These are phyloP conservation scores for Alternaria sp. DNA, from an alignment of 2,329 filamentous ascomycete genomes.

Conservation along the genomic window DNA sequence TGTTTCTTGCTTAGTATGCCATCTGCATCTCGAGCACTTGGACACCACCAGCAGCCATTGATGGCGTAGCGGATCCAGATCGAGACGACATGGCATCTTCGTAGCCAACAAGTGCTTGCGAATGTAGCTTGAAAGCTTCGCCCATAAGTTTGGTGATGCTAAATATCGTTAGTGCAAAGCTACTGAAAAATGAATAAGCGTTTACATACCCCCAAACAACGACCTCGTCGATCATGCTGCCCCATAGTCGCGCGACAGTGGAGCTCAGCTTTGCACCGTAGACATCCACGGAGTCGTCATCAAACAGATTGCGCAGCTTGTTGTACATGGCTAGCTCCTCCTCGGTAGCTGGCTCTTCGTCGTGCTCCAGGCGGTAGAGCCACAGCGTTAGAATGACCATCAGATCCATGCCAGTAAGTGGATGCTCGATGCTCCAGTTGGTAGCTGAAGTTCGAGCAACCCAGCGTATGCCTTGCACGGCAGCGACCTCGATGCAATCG, in stretches of 20 bases:
- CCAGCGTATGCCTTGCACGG: slow-evolving; percentile 93
- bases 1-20: slow-evolving; percentile 43
- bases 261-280: slow-evolving; percentile 88
- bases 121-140: slow-evolving; percentile 96
- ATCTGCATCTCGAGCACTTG: slow-evolving; percentile 53
- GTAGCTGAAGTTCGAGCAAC: slow-evolving; percentile 96
- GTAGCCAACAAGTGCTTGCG: slow-evolving; percentile 92
- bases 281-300: slow-evolving; percentile 84
- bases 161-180: slow-evolving; percentile 53
- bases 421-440: slow-evolving; percentile 99
- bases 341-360: slow-evolving; percentile 86
- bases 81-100: slow-evolving; percentile 74
- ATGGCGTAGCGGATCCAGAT: slow-evolving; percentile 51
- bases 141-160: slow-evolving; percentile 96
- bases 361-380: slow-evolving; percentile 99
- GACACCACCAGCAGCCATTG: slow-evolving; percentile 50
- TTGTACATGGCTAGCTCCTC: slow-evolving; percentile 90
- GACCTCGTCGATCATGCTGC: slow-evolving; percentile 96
- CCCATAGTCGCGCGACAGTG: slow-evolving; percentile 94
- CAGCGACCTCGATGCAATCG: slow-evolving; percentile 95
- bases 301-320: slow-evolving; percentile 87
- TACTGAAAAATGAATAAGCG: background rate
- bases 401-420: slow-evolving; percentile 92
- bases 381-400: slow-evolving; percentile 98
- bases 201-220: slow-evolving; percentile 96